Evolutionary conservation across 2,329 filamentous ascomycete species (phyloP).

Genomic region (Zymoseptoria crescenta): DNA sequence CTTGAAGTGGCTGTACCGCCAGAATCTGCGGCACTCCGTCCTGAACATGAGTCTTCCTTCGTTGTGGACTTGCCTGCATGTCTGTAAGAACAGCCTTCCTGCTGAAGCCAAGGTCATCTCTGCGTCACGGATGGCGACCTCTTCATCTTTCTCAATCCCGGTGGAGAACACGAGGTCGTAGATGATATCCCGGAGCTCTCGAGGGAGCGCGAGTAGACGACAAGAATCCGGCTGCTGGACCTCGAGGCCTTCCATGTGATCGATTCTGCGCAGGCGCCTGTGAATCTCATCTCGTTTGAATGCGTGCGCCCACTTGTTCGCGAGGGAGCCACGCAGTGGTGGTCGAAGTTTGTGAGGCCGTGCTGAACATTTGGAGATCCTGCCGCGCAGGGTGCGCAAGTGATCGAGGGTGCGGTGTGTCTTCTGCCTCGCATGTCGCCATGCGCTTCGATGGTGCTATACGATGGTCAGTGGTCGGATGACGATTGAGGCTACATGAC

Average conservation of each 20-base stretch:
- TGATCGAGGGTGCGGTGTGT: no score
- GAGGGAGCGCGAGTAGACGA: background rate
- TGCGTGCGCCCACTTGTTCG: background rate
- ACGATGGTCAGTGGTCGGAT: background rate
- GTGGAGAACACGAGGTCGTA: background rate
- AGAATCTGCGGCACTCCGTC: background rate
- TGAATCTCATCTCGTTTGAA: background rate
- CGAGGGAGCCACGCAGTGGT: background rate
- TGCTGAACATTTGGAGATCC: background rate
- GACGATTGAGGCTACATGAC: background rate
- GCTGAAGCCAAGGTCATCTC: background rate
- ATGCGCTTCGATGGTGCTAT: background rate
- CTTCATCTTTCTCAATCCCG: background rate
- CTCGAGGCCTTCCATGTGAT: background rate
- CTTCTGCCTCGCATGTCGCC: background rate
- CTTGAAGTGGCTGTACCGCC: background rate
- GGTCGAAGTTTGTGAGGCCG: background rate
- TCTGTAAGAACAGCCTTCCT: background rate
- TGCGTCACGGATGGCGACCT: background rate
- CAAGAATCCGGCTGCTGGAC: background rate
- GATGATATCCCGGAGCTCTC: background rate
- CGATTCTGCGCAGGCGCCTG: background rate
- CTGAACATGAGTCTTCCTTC: background rate
- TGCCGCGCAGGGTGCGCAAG: background rate
- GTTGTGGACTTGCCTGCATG: background rate